Percentiles rank a stretch among this genome's conserved stretches.
Conservation (phyloP, 768 basidiomycete genomes). For the Lentinula edodes region DNA sequence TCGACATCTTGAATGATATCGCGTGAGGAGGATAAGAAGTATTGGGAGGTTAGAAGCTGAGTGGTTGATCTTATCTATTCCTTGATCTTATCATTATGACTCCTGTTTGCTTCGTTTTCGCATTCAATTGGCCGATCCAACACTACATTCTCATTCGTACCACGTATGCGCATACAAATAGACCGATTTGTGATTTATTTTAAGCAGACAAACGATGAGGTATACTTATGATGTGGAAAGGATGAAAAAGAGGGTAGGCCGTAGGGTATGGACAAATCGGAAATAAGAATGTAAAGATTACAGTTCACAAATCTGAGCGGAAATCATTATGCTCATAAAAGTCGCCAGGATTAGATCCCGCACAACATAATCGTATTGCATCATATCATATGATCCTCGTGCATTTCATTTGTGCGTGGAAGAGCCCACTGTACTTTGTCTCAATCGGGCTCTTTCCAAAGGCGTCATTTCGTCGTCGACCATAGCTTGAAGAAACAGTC, state of each 20-base stretch:
- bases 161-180: neutral
- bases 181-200: neutral
- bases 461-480: conserved; percentile 58
- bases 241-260: neutral
- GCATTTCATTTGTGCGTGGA: neutral
- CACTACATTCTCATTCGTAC: neutral
- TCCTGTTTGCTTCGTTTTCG: neutral
- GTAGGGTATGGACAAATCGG: neutral
- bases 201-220: neutral
- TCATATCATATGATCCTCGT: neutral
- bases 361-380: neutral
- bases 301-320: neutral
- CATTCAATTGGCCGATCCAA: neutral
- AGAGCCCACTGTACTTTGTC: conserved; percentile 13
- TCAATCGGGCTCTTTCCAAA: conserved; percentile 59
- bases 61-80: neutral
- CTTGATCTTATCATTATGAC: conserved; percentile 1
- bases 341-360: neutral
- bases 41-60: neutral
- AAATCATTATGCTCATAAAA: neutral
- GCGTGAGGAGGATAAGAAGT: neutral
- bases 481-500: conserved; percentile 26
- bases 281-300: neutral
- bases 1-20: conserved; percentile 27
- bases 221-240: neutral